Conservation (phyloP, 768 basidiomycete species). For the Phanerochaete carnosa region DNA sequence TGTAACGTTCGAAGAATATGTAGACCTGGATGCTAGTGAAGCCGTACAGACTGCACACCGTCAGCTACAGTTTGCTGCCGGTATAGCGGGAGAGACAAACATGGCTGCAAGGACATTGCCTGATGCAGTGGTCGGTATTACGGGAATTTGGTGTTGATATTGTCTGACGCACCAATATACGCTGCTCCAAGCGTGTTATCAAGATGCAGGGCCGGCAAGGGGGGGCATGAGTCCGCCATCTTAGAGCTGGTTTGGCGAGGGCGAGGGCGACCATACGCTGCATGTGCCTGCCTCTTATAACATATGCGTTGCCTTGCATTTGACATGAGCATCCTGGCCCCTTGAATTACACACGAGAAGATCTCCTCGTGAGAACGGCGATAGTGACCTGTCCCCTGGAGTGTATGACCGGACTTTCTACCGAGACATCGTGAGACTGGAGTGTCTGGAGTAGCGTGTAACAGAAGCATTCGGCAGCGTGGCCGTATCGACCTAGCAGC, state of each 20-base stretch:
- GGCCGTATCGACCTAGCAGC: background rate
- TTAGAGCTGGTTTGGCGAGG: background rate
- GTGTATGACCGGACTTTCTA: background rate
- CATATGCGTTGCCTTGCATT: background rate
- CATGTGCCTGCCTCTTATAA: background rate
- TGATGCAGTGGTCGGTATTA: background rate
- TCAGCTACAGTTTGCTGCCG: background rate
- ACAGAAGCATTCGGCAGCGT: background rate
- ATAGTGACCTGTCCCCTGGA: background rate
- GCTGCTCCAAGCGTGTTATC: slow-evolving; percentile 12
- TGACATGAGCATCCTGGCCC: background rate
- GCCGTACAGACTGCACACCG: slow-evolving; percentile 16
- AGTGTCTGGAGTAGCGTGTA: background rate
- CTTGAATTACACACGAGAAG: too few species aligned
- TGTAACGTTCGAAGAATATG: slow-evolving; percentile 6
- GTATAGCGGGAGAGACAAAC: background rate
- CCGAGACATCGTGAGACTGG: background rate
- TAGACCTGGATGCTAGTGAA: slow-evolving; percentile 17
- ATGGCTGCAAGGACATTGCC: slow-evolving; percentile 5
- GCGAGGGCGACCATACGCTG: background rate
- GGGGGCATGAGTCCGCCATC: background rate
- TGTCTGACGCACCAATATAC: slow-evolving; percentile 7
- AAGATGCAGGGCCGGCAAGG: background rate
- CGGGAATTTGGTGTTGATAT: too few species aligned
- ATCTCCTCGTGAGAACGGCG: background rate